Evolutionary conservation across 805 yeast species (phyloP).

Genomic region (Schwanniomyces occidentalis): DNA sequence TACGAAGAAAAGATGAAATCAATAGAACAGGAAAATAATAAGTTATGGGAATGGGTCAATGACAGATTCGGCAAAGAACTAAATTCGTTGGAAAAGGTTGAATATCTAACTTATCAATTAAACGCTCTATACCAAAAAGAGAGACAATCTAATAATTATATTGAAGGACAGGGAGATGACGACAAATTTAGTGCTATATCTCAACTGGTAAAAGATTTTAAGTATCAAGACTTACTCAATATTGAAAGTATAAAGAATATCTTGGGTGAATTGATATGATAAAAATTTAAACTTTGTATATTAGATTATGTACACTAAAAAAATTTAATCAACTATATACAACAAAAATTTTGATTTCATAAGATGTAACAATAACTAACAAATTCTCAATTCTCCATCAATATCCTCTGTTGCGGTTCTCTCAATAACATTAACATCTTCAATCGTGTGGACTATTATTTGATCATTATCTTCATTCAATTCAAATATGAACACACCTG

Average conservation of each 20-base stretch:
- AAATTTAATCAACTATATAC: slow-evolving; percentile 8
- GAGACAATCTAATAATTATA: neutral
- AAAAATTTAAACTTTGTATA: slow-evolving; percentile 1
- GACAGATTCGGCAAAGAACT: slow-evolving; percentile 16
- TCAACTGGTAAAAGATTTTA: slow-evolving; percentile 12
- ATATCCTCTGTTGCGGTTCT: slow-evolving; percentile 28
- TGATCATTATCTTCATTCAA: slow-evolving; percentile 54
- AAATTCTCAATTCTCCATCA: slow-evolving; percentile 26
- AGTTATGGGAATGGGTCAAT: slow-evolving; percentile 24
- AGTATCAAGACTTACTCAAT: slow-evolving; percentile 13
- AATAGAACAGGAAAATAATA: slow-evolving; percentile 6
- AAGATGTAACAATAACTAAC: slow-evolving; percentile 14
- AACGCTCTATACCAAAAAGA: slow-evolving; percentile 9
- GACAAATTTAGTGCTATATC: too few relatives aligned
- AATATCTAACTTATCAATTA: slow-evolving; percentile 20
- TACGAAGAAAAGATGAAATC: slow-evolving; percentile 1
- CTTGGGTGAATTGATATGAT: slow-evolving; percentile 11
- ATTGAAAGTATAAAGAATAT: slow-evolving; percentile 10
- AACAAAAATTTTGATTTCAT: neutral
- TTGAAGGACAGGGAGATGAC: slow-evolving; percentile 9
- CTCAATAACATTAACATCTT: slow-evolving; percentile 62
- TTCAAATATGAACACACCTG: slow-evolving; percentile 68
- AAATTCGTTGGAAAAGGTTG: slow-evolving; percentile 17
- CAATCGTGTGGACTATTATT: slow-evolving; percentile 65
- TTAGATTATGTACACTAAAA: too few relatives aligned